Conservation (phyloP, 768 basidiomycete species). For the Termitomyces sp. region DNA sequence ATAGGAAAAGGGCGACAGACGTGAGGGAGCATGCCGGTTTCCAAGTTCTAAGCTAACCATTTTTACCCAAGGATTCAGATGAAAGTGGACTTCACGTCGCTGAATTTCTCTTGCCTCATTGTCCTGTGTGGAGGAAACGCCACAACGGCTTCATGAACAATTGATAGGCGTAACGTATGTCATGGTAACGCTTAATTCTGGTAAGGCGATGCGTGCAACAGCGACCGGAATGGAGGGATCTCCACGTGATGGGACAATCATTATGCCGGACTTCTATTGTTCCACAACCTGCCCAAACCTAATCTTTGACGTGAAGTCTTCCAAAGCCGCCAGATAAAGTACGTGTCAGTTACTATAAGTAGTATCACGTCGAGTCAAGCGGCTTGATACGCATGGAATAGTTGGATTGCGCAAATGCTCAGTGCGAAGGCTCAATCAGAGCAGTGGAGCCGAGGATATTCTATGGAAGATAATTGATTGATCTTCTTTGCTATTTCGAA, state of each 20-base stretch:
- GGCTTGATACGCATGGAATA: neutral
- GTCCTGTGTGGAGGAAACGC: neutral
- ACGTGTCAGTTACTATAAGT: neutral
- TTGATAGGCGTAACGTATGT: neutral
- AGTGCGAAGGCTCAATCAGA: conserved; percentile 1
- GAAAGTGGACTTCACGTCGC: neutral
- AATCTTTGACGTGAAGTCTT: neutral
- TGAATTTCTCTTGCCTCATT: neutral
- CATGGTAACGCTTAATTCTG: neutral
- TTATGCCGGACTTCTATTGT: neutral
- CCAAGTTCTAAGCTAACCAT: neutral
- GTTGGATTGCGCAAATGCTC: neutral
- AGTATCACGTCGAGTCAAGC: neutral
- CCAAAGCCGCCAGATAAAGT: neutral
- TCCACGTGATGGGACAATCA: neutral
- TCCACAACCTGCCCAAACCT: neutral
- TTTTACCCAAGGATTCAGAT: neutral
- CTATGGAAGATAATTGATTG: neutral
- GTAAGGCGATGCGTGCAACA: neutral
- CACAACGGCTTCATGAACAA: neutral
- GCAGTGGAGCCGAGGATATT: neutral
- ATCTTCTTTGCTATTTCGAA: conserved; percentile 9
- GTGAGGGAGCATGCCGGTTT: neutral
- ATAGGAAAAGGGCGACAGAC: conserved; percentile 5
- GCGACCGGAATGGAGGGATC: neutral